Evolutionary conservation across 805 yeast species (phyloP).

Genomic region (Suhomyces sp.): DNA sequence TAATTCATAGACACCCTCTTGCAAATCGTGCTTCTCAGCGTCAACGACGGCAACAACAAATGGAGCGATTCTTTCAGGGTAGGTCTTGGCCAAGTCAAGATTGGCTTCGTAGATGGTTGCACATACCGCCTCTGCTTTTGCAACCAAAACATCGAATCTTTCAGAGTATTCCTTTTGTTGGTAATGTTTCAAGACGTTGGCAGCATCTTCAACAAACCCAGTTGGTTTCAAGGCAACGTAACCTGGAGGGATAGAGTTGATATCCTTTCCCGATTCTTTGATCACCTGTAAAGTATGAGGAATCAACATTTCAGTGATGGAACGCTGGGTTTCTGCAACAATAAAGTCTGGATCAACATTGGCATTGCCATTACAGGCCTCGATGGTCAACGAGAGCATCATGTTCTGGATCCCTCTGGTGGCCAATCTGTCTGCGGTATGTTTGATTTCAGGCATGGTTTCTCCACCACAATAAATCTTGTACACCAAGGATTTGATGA

Average conservation of each 20-base stretch:
- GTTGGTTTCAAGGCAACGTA: constrained; percentile 93
- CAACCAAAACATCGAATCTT: constrained; percentile 58
- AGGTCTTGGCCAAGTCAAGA: constrained; percentile 43
- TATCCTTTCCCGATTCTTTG: constrained; percentile 40
- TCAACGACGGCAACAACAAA: constrained; percentile 79
- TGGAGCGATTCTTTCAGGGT: constrained; percentile 68
- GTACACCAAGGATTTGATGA: constrained; percentile 72
- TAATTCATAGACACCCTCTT: constrained; percentile 86
- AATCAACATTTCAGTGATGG: constrained; percentile 64
- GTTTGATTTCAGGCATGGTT: constrained; percentile 62
- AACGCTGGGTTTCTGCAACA: constrained; percentile 60
- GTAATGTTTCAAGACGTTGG: constrained; percentile 64
- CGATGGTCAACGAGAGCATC: constrained; percentile 94
- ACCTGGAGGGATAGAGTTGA: constrained; percentile 81
- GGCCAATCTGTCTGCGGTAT: constrained; percentile 66
- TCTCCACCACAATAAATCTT: constrained; percentile 92
- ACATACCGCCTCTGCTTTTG: constrained; percentile 65
- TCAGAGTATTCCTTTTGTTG: constrained; percentile 42
- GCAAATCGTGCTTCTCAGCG: constrained; percentile 88
- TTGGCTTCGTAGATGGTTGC: constrained; percentile 56
- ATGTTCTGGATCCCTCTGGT: constrained; percentile 82
- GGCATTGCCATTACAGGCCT: constrained; percentile 81
- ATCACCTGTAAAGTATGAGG: constrained; percentile 71
- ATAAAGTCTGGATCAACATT: constrained; percentile 59
- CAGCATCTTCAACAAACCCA: constrained; percentile 79